Evolutionary conservation across 129 eudicot genomes (phyloP).

Genomic region (Rutidosis leptorrhynchoides): DNA sequence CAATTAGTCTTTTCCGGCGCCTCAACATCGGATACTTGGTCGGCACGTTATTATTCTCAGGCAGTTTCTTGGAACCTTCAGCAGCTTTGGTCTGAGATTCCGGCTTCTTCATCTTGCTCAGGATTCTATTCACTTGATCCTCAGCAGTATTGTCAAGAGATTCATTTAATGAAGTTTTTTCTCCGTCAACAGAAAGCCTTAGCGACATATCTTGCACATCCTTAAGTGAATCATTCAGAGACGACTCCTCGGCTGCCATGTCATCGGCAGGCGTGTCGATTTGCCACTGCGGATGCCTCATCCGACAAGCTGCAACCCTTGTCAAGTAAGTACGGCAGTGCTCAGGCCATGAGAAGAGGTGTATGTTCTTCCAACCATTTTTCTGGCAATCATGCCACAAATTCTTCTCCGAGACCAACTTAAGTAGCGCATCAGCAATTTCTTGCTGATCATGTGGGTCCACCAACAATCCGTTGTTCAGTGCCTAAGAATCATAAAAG

Average conservation of each 20-base stretch:
- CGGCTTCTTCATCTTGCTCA: conserved; percentile 62
- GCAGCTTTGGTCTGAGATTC: conserved; percentile 35
- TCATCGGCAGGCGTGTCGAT: conserved; percentile 79
- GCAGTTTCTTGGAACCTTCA: conserved; percentile 24
- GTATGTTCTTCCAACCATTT: conserved; percentile 86
- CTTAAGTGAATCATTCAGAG: conserved; percentile 71
- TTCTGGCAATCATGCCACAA: conserved; percentile 77
- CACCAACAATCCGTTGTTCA: conserved; percentile 76
- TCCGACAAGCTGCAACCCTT: conserved; percentile 76
- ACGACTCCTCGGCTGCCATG: conserved; percentile 47
- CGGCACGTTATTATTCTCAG: conserved; percentile 25
- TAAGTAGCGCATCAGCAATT: conserved; percentile 75
- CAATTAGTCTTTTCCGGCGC: conserved; percentile 58
- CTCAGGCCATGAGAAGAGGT: conserved; percentile 92
- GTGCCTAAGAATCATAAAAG: conserved; percentile 52
- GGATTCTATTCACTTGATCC: conserved; percentile 72
- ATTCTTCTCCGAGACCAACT: conserved; percentile 79
- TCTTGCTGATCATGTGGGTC: conserved; percentile 87
- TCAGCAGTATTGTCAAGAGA: conserved; percentile 51
- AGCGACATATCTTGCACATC: conserved; percentile 82
- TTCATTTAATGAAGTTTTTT: conserved; percentile 51
- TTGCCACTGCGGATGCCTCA: conserved; percentile 92
- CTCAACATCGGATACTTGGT: conserved; percentile 65
- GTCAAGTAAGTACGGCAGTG: conserved; percentile 82
- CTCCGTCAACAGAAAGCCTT: conserved; percentile 71